These are phyloP conservation scores for Prunus fruticosa DNA, from an alignment of 306 rosid species.

Conservation along the genomic window DNA sequence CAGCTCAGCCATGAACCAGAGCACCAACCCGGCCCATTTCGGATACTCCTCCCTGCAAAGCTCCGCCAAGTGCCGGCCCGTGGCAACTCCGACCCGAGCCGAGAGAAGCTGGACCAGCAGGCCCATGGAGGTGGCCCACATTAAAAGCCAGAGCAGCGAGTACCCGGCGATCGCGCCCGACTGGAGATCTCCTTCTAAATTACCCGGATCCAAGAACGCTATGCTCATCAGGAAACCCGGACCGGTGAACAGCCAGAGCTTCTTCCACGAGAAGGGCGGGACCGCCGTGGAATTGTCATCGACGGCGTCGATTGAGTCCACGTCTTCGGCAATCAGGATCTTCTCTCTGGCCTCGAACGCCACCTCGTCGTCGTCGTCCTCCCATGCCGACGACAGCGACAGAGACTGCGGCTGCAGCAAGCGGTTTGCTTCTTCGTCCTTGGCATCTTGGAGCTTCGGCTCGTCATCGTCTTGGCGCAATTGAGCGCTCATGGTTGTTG, in stretches of 20 bases:
- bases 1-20: conserved; percentile 90
- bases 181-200: conserved; percentile 87
- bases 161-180: conserved; percentile 88
- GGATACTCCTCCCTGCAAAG: conserved; percentile 83
- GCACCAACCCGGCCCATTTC: conserved; percentile 57
- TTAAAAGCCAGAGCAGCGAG: conserved; percentile 71
- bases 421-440: conserved; percentile 58
- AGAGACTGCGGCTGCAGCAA: conserved; percentile 27
- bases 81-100: conserved; percentile 68
- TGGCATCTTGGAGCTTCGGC: conserved; percentile 17
- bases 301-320: conserved; percentile 5
- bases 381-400: not conserved
- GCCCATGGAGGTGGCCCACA: conserved; percentile 90
- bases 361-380: conserved; percentile 34
- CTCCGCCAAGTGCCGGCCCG: conserved; percentile 82
- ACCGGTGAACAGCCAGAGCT: conserved; percentile 76
- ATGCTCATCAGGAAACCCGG: conserved; percentile 93
- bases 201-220: conserved; percentile 91
- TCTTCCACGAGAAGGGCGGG: conserved; percentile 76
- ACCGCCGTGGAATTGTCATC: conserved; percentile 24
- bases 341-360: conserved; percentile 79
- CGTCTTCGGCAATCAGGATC: conserved; percentile 47
- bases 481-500: conserved; percentile 38
- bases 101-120: conserved; percentile 73
- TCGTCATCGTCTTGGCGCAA: conserved; percentile 24